These are phyloP conservation scores for Coniochaeta sp. DNA, from an alignment of 2,329 filamentous ascomycete species.

Conservation along the genomic window DNA sequence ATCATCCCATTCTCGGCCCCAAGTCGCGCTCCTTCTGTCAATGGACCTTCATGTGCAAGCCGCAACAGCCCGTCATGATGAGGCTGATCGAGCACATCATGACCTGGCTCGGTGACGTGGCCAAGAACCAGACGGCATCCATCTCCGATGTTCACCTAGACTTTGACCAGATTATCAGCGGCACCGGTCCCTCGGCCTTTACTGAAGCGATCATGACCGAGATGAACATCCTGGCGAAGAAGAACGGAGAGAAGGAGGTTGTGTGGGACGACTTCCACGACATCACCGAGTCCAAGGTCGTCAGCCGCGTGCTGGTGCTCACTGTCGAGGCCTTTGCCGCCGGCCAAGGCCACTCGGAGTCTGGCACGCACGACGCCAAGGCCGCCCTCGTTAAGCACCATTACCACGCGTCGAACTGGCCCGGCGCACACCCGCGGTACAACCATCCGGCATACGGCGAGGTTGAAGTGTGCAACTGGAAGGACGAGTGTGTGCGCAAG, in stretches of 20 bases:
- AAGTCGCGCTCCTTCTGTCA: slow-evolving; percentile 68
- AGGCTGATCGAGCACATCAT: slow-evolving; percentile 61
- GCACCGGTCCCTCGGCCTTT: slow-evolving; percentile 66
- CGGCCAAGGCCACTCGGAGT: slow-evolving; percentile 66
- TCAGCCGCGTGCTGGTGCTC: slow-evolving; percentile 57
- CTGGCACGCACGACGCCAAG: slow-evolving; percentile 59
- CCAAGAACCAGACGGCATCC: slow-evolving; percentile 48
- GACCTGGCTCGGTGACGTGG: slow-evolving; percentile 53
- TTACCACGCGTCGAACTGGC: slow-evolving; percentile 69
- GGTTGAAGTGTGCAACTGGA: slow-evolving; percentile 66
- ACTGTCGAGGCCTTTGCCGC: slow-evolving; percentile 67
- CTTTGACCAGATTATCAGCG: slow-evolving; percentile 65
- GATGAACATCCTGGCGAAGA: slow-evolving; percentile 42
- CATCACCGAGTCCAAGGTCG: slow-evolving; percentile 56
- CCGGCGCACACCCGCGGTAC: slow-evolving; percentile 56
- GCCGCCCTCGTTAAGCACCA: slow-evolving; percentile 65
- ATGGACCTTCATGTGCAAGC: slow-evolving; percentile 68
- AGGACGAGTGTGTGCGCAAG: slow-evolving; percentile 50
- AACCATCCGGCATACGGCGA: slow-evolving; percentile 62
- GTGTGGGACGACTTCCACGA: slow-evolving; percentile 61
- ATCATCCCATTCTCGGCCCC: slow-evolving; percentile 57
- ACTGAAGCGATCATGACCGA: slow-evolving; percentile 57
- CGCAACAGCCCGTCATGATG: slow-evolving; percentile 60
- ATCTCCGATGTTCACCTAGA: slow-evolving; percentile 57
- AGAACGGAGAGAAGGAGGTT: slow-evolving; percentile 30